phyloP scores from a whole-genome alignment of 345 rosid genomes.

The Euphorbia lathyris region DNA sequence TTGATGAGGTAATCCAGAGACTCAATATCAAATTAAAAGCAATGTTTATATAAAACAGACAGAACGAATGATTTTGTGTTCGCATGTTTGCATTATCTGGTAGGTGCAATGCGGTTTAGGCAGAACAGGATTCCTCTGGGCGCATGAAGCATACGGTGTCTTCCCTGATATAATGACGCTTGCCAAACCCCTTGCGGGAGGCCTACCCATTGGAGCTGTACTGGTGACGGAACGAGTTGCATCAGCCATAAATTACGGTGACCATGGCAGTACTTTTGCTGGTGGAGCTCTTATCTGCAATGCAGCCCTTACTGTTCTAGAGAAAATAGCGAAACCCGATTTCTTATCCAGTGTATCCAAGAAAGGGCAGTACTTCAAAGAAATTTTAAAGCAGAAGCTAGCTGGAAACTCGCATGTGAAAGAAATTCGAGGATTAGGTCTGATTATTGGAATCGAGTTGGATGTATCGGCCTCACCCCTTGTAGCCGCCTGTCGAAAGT shows the following conservation, averaged over 20 bases:
- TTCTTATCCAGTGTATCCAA: conserved; percentile 66
- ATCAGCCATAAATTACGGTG: conserved; percentile 59
- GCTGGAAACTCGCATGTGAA: conserved; percentile 68
- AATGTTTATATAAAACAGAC: no score
- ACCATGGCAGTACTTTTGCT: conserved; percentile 93
- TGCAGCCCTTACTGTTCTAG: conserved; percentile 61
- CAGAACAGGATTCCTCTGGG: conserved; percentile 78
- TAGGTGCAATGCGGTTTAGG: conserved; percentile 93
- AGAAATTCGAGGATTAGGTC: conserved; percentile 83
- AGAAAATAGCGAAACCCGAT: conserved; percentile 63
- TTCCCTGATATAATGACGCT: conserved; percentile 88
- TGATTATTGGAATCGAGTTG: conserved; percentile 73
- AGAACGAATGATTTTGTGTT: not conserved
- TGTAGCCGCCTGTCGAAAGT: conserved; percentile 68
- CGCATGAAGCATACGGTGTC: conserved; percentile 61
- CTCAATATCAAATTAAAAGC: not conserved
- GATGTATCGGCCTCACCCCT: conserved; percentile 63
- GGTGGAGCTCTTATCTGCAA: conserved; percentile 73
- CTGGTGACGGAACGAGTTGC: conserved; percentile 78
- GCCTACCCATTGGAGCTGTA: conserved; percentile 82
- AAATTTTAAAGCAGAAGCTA: conserved; percentile 46
- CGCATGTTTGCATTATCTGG: not conserved
- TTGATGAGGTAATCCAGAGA: conserved; percentile 63
- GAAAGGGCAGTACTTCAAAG: conserved; percentile 69
- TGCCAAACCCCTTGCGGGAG: conserved; percentile 97